Conservation (phyloP, 768 basidiomycete species). For the Coprinopsis strossmayeri region DNA sequence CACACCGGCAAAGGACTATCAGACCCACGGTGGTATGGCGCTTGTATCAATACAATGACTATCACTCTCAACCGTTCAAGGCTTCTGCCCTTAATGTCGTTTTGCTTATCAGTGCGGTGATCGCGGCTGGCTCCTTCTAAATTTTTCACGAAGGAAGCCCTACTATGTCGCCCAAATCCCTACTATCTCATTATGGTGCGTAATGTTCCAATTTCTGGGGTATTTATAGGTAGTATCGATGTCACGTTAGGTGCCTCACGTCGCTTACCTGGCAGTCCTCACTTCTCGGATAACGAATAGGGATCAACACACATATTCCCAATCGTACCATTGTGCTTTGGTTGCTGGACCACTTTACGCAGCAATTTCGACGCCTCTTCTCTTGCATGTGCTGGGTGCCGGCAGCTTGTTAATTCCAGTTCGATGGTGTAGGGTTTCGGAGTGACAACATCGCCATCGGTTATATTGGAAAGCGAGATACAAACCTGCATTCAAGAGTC, state of each 20-base stretch:
- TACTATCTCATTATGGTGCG: slow-evolving; percentile 31
- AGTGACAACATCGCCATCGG: no score
- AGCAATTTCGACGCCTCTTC: slow-evolving; percentile 22
- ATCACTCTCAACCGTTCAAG: slow-evolving; percentile 15
- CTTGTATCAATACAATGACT: neutral
- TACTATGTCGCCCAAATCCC: slow-evolving; percentile 29
- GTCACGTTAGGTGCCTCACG: neutral
- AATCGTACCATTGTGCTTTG: slow-evolving; percentile 33
- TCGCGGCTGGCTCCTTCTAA: slow-evolving; percentile 31
- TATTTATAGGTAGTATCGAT: slow-evolving; percentile 28
- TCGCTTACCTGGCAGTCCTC: slow-evolving; percentile 25
- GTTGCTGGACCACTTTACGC: slow-evolving; percentile 25
- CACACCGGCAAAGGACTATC: slow-evolving; percentile 14
- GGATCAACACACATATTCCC: slow-evolving; percentile 19
- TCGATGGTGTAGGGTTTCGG: no score
- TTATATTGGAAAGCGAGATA: slow-evolving; percentile 13
- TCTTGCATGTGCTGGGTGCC: slow-evolving; percentile 22
- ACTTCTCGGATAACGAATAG: slow-evolving; percentile 9
- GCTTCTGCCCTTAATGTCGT: slow-evolving; percentile 24
- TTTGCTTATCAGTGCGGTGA: slow-evolving; percentile 27
- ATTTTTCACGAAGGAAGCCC: slow-evolving; percentile 29
- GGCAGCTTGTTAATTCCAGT: neutral
- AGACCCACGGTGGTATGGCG: slow-evolving; percentile 29
- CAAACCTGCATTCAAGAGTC: slow-evolving; percentile 27
- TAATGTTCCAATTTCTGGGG: slow-evolving; percentile 16